Evolutionary conservation across 352 stramenopile species (phyloP).

Genomic region (Phytophthora sojae): DNA sequence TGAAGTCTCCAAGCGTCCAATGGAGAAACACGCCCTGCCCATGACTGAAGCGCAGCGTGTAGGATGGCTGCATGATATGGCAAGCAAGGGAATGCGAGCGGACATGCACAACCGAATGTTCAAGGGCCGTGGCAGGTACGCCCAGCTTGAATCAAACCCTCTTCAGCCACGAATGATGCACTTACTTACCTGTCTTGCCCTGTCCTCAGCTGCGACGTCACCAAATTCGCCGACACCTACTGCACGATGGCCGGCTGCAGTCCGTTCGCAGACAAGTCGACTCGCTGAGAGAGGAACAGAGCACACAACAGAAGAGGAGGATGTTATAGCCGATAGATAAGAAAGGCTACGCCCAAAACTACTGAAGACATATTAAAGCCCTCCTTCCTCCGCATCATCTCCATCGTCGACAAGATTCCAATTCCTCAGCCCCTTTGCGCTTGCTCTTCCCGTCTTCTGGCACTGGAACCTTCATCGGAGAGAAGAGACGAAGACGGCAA

Average conservation of each 20-base stretch:
- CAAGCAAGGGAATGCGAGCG: conserved; percentile 65
- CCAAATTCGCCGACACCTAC: conserved; percentile 85
- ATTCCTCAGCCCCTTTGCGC: conserved; percentile 19
- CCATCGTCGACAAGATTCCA: conserved; percentile 25
- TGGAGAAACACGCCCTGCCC: conserved; percentile 68
- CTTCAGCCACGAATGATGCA: background rate
- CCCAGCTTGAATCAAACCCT: background rate
- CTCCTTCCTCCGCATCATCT: conserved; percentile 37
- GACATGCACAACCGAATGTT: conserved; percentile 87
- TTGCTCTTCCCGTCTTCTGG: conserved; percentile 25
- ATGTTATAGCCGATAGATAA: conserved; percentile 31
- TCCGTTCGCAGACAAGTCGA: conserved; percentile 88
- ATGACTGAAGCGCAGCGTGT: conserved; percentile 83
- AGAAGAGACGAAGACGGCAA: conserved; percentile 22
- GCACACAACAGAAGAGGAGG: conserved; percentile 8
- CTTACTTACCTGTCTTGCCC: background rate
- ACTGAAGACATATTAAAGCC: conserved; percentile 39
- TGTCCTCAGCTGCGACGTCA: conserved; percentile 74
- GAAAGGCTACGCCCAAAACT: conserved; percentile 36
- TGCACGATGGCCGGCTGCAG: conserved; percentile 88
- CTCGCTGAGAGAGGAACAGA: conserved; percentile 45
- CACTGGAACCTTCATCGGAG: conserved; percentile 21
- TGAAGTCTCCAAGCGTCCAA: conserved; percentile 68
- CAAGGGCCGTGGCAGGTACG: conserved; percentile 79
- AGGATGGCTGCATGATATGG: conserved; percentile 83